These are phyloP conservation scores for Pseudogymnoascus sp. DNA, from an alignment of 2,329 filamentous ascomycete species.

Conservation along the genomic window DNA sequence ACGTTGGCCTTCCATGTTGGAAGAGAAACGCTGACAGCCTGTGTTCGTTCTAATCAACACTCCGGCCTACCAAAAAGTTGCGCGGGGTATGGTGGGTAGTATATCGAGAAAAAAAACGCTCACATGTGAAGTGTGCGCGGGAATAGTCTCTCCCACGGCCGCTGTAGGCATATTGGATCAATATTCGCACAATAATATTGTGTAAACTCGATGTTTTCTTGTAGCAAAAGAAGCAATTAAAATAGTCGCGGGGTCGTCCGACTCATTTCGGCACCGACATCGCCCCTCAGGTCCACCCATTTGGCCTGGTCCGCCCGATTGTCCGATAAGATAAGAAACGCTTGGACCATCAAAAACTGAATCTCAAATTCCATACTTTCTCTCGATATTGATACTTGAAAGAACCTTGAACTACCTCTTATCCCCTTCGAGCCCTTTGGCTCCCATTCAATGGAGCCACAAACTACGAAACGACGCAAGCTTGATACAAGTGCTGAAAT, in stretches of 20 bases:
- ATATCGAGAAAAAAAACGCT: constrained; percentile 14
- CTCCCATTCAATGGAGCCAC: constrained; percentile 16
- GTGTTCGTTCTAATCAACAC: constrained; percentile 4
- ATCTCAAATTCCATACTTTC: constrained; percentile 7
- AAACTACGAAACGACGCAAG: constrained; percentile 28
- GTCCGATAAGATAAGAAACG: constrained; percentile 9
- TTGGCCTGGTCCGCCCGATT: not conserved
- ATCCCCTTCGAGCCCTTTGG: not conserved
- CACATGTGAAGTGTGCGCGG: constrained; percentile 29
- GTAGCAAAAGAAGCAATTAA: constrained; percentile 7
- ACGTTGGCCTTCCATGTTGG: constrained; percentile 89
- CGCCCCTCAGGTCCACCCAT: constrained; percentile 1
- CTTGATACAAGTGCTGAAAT: constrained; percentile 15
- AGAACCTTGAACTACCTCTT: constrained; percentile 5
- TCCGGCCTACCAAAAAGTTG: constrained; percentile 3
- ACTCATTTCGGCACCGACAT: constrained; percentile 9
- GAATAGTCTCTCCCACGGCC: constrained; percentile 28
- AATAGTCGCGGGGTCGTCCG: constrained; percentile 3
- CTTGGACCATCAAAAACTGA: constrained; percentile 9
- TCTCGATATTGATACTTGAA: constrained; percentile 1
- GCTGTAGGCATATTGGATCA: constrained; percentile 24
- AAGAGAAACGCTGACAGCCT: constrained; percentile 94
- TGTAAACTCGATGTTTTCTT: not conserved
- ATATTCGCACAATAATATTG: constrained; percentile 3
- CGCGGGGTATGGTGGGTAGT: constrained; percentile 12